phyloP scores from a whole-genome alignment of 164 flowering plant species.

The Stephania cephalantha region DNA sequence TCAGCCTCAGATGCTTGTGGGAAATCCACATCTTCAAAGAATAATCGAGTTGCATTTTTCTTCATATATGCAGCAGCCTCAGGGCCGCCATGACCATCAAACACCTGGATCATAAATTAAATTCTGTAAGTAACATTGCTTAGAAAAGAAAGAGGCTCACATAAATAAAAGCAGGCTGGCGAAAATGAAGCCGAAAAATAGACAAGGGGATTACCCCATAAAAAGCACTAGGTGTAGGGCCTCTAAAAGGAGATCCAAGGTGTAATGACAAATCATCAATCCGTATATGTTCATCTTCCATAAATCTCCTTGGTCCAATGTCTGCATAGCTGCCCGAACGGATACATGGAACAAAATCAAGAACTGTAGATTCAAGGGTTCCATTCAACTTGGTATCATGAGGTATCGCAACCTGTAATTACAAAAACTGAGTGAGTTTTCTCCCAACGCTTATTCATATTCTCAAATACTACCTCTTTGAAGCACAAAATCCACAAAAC shows the following conservation, averaged over 20 bases:
- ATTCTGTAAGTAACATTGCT: background rate
- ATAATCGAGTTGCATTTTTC: constrained; percentile 51
- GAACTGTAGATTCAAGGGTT: constrained; percentile 27
- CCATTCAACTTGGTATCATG: constrained; percentile 24
- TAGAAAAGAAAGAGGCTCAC: background rate
- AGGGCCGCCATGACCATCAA: constrained; percentile 97
- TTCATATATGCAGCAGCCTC: constrained; percentile 79
- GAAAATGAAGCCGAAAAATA: background rate
- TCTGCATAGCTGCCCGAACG: constrained; percentile 80
- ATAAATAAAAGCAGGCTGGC: background rate
- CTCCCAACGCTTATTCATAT: background rate
- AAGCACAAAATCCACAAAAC: background rate
- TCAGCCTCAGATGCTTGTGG: constrained; percentile 46
- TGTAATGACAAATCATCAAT: constrained; percentile 65
- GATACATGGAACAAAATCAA: constrained; percentile 44
- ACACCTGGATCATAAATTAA: constrained; percentile 40
- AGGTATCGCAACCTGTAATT: constrained; percentile 38
- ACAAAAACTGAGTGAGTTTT: background rate
- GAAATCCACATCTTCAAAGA: constrained; percentile 63
- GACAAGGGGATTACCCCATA: constrained; percentile 51
- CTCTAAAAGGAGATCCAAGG: constrained; percentile 39
- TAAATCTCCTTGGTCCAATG: constrained; percentile 55
- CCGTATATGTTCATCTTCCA: constrained; percentile 80
- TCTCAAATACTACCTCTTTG: background rate
- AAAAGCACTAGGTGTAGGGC: constrained; percentile 57